These are phyloP conservation scores for Lodderomyces oxycetoniae DNA, from an alignment of 1,139 yeast genomes.

Conservation along the genomic window DNA sequence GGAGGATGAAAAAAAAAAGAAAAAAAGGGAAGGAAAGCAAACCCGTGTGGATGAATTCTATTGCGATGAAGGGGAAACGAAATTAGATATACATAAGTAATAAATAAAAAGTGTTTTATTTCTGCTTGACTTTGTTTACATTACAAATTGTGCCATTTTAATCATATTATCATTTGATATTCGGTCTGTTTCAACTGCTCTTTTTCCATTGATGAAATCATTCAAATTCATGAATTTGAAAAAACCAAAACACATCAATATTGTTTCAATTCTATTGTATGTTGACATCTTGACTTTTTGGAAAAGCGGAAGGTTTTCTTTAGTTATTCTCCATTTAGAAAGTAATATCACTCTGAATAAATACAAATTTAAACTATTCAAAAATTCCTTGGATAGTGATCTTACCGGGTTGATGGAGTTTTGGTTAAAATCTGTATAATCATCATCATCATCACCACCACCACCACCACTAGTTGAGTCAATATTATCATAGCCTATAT, in stretches of 20 bases:
- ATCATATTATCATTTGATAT: slow-evolving; percentile 20
- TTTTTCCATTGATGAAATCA: slow-evolving; percentile 23
- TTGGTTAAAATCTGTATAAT: not conserved
- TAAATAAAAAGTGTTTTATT: no score
- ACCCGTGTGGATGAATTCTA: no score
- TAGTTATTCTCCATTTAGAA: slow-evolving; percentile 42
- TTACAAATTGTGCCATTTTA: slow-evolving; percentile 19
- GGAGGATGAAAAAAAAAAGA: not conserved
- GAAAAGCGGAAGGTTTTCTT: slow-evolving; percentile 37
- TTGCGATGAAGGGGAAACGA: no score
- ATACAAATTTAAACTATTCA: slow-evolving; percentile 31
- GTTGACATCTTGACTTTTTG: slow-evolving; percentile 19
- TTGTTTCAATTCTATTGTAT: slow-evolving; percentile 36
- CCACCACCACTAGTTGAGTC: not conserved
- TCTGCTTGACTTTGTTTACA: no score
- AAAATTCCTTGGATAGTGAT: slow-evolving; percentile 23
- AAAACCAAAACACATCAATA: slow-evolving; percentile 36
- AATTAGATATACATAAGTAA: no score
- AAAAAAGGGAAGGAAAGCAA: not conserved
- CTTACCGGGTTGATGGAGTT: slow-evolving; percentile 18
- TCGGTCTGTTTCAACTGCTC: slow-evolving; percentile 11
- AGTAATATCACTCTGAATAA: slow-evolving; percentile 32
- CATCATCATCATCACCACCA: not conserved
- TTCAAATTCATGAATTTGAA: slow-evolving; percentile 38
- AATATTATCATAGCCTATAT: slow-evolving; percentile 16